Base-by-base conservation (phyloP, 148 eudicot genomes). In the Vaccinium darrowii region DNA sequence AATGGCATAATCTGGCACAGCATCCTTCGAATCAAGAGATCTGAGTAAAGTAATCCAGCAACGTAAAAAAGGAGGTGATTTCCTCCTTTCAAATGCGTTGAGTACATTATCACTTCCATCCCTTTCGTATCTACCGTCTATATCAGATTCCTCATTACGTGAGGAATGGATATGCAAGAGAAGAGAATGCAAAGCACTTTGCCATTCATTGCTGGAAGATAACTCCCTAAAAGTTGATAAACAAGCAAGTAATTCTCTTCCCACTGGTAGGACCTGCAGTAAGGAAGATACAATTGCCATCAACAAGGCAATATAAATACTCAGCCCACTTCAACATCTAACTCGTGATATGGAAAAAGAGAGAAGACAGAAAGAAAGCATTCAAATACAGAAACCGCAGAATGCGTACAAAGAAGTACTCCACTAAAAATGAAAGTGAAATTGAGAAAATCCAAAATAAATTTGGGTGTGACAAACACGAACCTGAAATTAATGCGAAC, bases 181-280 rank as follows among this genome's bases (percentile, higher is more conserved):
- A 62, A 92, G 84, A 19, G 93, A 91, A 16, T 90, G 89, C 87
- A 97, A 87, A 82, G 91, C 96, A 86, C 65, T 87, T 86, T 81
- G 93, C 71, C 95, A 94, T 93, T 93, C 96, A 85, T 84, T 67
- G 65, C 85, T 90, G 75, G 90, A 94, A 80, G 86, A 90, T 81
- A 95, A 81, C 84, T 89, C 93, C 83, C 90, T 94, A 74, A 97
- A 91, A 65, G 92, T 89, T 53, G 88, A 82, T 82, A 95, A 85
- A 88, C 99, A 95, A 58, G 95, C 91, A 86, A 91, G 85, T 88
- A 97, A 89, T 87, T 94, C 98, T 85, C 82, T 90, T 79, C 97
- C 96, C 89, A 93, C 94, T 19, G 98, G 98, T 73, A 95, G 90
- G 62, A 89, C 88, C 99, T 97, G 88, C 74, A 78, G 78, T 84